Conservation (phyloP, 108 stramenopile genomes). For the Pseudonitzschia delicatissima region DNA sequence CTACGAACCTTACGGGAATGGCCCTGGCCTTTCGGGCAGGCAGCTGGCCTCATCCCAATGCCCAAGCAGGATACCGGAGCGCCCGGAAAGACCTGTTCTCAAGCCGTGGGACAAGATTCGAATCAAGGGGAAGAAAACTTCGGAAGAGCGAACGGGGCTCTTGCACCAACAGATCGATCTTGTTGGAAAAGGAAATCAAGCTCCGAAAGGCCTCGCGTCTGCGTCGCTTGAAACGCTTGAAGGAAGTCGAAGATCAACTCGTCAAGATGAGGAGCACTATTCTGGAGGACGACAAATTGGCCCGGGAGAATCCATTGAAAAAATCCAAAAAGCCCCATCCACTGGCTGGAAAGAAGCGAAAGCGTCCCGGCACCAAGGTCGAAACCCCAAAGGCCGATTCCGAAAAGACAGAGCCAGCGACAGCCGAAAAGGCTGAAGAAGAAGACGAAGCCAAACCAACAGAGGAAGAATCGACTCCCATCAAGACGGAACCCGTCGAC, state of each 20-base stretch:
- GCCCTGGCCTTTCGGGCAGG: constrained; percentile 84
- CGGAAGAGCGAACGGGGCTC: constrained; percentile 34
- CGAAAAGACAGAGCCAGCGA: constrained; percentile 1
- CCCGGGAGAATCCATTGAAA: constrained; percentile 40
- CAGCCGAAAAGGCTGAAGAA: not conserved
- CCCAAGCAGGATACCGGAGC: constrained; percentile 47
- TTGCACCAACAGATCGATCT: constrained; percentile 46
- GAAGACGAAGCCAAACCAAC: too few relatives aligned
- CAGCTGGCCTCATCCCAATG: constrained; percentile 75
- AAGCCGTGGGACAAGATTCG: constrained; percentile 78
- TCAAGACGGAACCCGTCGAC: too few relatives aligned
- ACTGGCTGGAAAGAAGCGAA: constrained; percentile 3
- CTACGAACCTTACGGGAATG: constrained; percentile 72
- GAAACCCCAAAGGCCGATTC: not conserved
- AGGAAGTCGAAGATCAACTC: constrained; percentile 8
- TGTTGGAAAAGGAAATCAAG: constrained; percentile 38
- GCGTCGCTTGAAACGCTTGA: constrained; percentile 24
- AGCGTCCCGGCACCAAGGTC: not conserved
- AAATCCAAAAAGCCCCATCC: constrained; percentile 20
- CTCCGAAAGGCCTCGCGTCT: constrained; percentile 15
- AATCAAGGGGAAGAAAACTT: constrained; percentile 43
- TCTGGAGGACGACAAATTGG: constrained; percentile 25
- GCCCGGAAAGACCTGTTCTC: constrained; percentile 16
- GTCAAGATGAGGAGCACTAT: constrained; percentile 20
- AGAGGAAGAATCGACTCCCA: too few relatives aligned